Base-by-base conservation (phyloP, 2,329 filamentous ascomycete species). In the Thelonectria olida region DNA sequence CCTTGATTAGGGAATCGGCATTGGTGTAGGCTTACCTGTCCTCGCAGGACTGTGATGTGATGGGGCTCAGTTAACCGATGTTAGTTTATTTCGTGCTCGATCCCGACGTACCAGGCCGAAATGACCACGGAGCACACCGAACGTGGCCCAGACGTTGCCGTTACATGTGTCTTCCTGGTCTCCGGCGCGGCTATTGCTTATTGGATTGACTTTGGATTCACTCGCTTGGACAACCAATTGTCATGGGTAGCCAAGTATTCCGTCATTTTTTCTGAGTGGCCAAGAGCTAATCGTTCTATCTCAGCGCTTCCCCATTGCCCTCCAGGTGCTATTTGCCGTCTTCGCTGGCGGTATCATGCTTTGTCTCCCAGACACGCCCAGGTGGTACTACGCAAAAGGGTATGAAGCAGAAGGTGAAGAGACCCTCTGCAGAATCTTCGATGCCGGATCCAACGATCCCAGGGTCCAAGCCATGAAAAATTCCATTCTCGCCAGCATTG, bases 11-110 rank as follows among this genome's bases (percentile, higher is more conserved):
- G 48, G 48, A 10, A 22, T 39, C 23, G 48, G 48, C 12, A 51
- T 51, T 23, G 48, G 48, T 15, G 48, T 51, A 51, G 8, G 48
- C 20, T 23, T n/a, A 19, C n/a, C n/a, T 13, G 2, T 15, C 13
- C 38, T 15, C 15, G 5, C 10, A 1, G 1, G 7, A 8, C 2
- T 17, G 9, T 13, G 13, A 22, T 20, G 23, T 9, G 1, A n/a
- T 38, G 10, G 19, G 42, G n/a, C 34, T 50, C 19, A 47, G 15
- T 12, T 22, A 39, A n/a, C 17, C n/a, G n/a, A n/a, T n/a, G n/a
- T n/a, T n/a, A 62, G 60, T 62, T 62, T 23, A 62, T 62, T 31
- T 62, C 60, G 4, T 62, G 60, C 50, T 57, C 60, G 3, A 62
- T 62, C 22, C 60, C 60, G 22, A 62, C 60, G 10, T 62, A 51